Percentiles rank a stretch among this genome's conserved stretches.
Conservation (phyloP, 2,329 filamentous ascomycete genomes). For the Madurella fahalii region DNA sequence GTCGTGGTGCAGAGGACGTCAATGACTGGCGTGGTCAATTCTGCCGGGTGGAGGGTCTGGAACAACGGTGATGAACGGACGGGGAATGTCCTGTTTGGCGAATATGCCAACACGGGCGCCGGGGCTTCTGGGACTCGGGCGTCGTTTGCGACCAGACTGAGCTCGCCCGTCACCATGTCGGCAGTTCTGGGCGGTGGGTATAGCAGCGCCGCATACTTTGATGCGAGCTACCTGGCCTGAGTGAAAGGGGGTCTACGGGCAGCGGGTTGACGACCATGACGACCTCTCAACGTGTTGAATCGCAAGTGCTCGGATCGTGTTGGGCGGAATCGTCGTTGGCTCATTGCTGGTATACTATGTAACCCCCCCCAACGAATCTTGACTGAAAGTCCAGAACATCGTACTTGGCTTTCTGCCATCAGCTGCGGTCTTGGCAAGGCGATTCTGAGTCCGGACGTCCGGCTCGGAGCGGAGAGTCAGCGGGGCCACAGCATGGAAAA, state of each 20-base stretch:
- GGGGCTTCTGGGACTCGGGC: constrained; percentile 53
- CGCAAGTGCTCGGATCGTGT: too few relatives aligned
- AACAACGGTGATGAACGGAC: constrained; percentile 45
- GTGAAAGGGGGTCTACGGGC: not conserved
- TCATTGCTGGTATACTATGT: too few relatives aligned
- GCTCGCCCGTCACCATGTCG: constrained; percentile 32
- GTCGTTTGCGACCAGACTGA: constrained; percentile 36
- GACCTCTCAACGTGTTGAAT: too few relatives aligned
- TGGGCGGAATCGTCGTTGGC: too few relatives aligned
- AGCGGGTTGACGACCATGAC: too few relatives aligned
- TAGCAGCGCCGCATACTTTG: constrained; percentile 27
- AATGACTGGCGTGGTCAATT: constrained; percentile 54
- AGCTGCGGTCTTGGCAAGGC: not conserved
- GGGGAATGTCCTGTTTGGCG: constrained; percentile 50
- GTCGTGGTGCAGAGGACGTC: constrained; percentile 47
- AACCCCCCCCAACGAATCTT: too few relatives aligned
- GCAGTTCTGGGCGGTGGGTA: constrained; percentile 30
- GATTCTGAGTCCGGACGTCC: not conserved
- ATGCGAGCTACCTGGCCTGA: constrained; percentile 28
- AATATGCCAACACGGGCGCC: constrained; percentile 56
- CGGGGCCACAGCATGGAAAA: not conserved
- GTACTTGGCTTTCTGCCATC: not conserved
- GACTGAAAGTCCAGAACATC: too few relatives aligned
- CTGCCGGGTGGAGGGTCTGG: constrained; percentile 57
- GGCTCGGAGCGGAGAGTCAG: not conserved